Evolutionary conservation across 2,329 filamentous ascomycete genomes (phyloP), one percentile per base, ranked within the genome.

Genomic region (Ophiostoma piceae): DNA sequence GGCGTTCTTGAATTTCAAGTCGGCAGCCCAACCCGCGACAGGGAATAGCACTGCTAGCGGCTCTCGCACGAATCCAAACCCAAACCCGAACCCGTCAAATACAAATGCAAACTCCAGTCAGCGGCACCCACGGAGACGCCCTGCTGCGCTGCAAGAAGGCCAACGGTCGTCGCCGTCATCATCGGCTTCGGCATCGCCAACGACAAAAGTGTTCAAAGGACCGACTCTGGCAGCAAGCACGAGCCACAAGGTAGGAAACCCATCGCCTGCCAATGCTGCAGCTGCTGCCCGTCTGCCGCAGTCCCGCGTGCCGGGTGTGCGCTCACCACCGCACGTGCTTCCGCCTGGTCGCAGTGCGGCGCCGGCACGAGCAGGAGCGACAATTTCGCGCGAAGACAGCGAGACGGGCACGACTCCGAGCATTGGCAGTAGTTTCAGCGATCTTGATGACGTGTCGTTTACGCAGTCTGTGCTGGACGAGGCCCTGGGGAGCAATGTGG

Each of bases 391-490:
- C 14, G 88, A 90, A 72, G 87, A 86, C 14, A 92, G 89, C 75
- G 90, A 92, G 72, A 89, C 68, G 1, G 73, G 72, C 41, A 74
- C 89, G 16, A 90, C 88, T 16, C 90, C 89, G 1, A 92, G 90
- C 74, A 92, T 93, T 88, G 90, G 91, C 0, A 94, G 91, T 77
- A 94, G 91, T 75, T 95, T 92, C 75, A 94, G 91, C 78, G 92
- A 95, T 80, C 83, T 96, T 62, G 92, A 94, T 77, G 73, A 74
- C 19, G 73, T 73, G 4, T 74, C 73, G 0, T 71, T 74, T n/a
- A 74, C 73, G 2, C 73, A 74, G 68, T 74, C 73, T 1, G 73
- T 72, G 2, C 69, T 74, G 11, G 73, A 74, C 57, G 73, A 74
- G 51, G 73, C 73, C 0, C 68, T 74, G 7, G 71, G 69, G 22